These are phyloP conservation scores for Puccinia hordei DNA, from an alignment of 1,284 basidiomycete species.

Conservation along the genomic window DNA sequence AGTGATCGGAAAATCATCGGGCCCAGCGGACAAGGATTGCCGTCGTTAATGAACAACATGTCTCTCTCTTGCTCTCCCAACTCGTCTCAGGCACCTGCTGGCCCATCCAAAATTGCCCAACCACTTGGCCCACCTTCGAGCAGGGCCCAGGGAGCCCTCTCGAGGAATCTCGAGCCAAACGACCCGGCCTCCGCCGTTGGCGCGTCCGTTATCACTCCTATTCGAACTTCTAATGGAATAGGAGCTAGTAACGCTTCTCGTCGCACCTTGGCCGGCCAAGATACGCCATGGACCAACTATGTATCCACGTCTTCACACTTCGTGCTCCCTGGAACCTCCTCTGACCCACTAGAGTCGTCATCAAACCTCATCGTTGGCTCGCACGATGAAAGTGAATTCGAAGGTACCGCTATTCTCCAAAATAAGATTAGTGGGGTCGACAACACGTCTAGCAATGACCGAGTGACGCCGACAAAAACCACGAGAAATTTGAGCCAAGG, in stretches of 20 bases:
- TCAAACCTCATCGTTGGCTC: neutral
- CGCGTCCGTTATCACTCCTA: conserved; percentile 54
- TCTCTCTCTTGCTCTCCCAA: conserved; percentile 1
- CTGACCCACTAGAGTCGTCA: neutral
- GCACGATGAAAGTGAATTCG: neutral
- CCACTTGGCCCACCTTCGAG: neutral
- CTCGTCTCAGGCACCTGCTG: neutral
- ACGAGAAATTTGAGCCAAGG: neutral
- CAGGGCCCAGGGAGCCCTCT: neutral
- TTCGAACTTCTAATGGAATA: conserved; percentile 49
- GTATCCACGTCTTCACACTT: conserved; percentile 60
- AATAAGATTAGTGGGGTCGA: neutral
- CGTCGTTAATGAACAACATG: conserved; percentile 12
- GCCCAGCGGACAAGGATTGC: neutral
- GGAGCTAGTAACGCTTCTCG: conserved; percentile 52
- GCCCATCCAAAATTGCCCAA: neutral
- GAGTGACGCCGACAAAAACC: neutral
- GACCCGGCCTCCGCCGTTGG: conserved; percentile 53
- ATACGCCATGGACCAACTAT: conserved; percentile 56
- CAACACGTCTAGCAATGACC: neutral
- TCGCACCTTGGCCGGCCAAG: conserved; percentile 53
- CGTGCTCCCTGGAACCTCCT: neutral
- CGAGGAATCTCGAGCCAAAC: neutral
- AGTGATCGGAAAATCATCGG: conserved; percentile 8
- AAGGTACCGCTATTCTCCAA: neutral